Evolutionary conservation across 768 basidiomycete genomes (phyloP).

Genomic region (Steccherinum ochraceum): DNA sequence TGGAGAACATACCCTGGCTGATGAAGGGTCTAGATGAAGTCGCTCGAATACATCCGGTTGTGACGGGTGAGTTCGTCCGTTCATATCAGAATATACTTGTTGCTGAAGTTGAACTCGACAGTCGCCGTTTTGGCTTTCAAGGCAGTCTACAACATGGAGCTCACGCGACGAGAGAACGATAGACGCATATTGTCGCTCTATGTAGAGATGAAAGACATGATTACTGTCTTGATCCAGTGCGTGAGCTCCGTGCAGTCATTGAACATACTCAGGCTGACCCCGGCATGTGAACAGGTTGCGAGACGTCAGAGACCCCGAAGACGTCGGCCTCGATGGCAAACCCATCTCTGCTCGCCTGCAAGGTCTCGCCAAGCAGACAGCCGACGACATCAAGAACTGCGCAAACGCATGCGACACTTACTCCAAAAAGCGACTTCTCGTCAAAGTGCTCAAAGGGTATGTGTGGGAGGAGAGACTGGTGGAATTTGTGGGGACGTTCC

Average conservation of each 20-base stretch:
- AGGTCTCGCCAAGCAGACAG: constrained; percentile 20
- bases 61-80: constrained; percentile 15
- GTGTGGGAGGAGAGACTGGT: constrained; percentile 24
- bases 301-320: constrained; percentile 23
- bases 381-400: constrained; percentile 26
- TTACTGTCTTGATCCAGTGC: constrained; percentile 39
- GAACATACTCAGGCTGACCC: background rate
- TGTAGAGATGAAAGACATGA: constrained; percentile 45
- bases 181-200: constrained; percentile 40
- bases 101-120: constrained; percentile 7
- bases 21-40: constrained; percentile 24
- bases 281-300: constrained; percentile 23
- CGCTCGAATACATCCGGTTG: constrained; percentile 21
- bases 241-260: constrained; percentile 8
- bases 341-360: constrained; percentile 29
- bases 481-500: constrained; percentile 19
- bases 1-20: constrained; percentile 20
- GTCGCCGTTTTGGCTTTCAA: constrained; percentile 47
- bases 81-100: background rate
- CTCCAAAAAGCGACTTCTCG: constrained; percentile 22
- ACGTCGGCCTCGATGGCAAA: constrained; percentile 25
- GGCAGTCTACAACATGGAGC: constrained; percentile 40
- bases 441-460: constrained; percentile 21
- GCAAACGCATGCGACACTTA: constrained; percentile 28
- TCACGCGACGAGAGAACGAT: constrained; percentile 45